Evolutionary conservation across 495 filamentous ascomycete genomes (phyloP), one percentile per base, ranked within the genome.

Genomic region (Chaetomidium leptoderma): DNA sequence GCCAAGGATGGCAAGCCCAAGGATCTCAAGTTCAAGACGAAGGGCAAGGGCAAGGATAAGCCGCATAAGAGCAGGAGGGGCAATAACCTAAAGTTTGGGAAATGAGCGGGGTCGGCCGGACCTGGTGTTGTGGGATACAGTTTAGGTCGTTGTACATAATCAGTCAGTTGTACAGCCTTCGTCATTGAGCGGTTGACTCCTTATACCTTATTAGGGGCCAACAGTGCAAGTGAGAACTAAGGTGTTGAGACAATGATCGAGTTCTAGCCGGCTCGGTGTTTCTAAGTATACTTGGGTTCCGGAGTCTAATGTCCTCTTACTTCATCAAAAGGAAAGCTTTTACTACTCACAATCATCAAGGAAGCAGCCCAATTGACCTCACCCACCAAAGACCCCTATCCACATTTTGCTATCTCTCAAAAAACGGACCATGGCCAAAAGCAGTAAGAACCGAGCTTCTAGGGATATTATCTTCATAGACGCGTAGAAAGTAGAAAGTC

Each of bases 11-110:
- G 83, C 11, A 81, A 72, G 58, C 78, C 79, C 26, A 82, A 76
- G 69, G 82, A 82, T 53, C 73, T 87, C 37, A 86, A 86, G 66
- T 79, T 84, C 73, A 86, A 83, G 54, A n/a, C n/a, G n/a, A 79
- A 57, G 35, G 73, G 67, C 55, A 67, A 72, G 40, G 78, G 69
- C 32, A 72, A 70, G 46, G 63, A 63, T 19, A 73, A 69, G 60
- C 60, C 43, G 37, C 36, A 26, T 67, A 66, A 50, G 47, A 65
- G n/a, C n/a, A n/a, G 53, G 49, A 63, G 55, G 58, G 40, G 40
- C 11, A 58, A 51, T 46, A 24, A 24, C 19, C 24, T 16, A 19
- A 48, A 56, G 17, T 33, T 40, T 43, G 46, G 37, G 78, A 84
- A 81, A 30, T 59, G 32, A 49, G 27, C 13, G 30, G 13, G 27